Percentiles rank a stretch among this genome's conserved stretches.
phyloP scores from a whole-genome alignment of 208 protist genomes.

The Angomonas ambiguus region DNA sequence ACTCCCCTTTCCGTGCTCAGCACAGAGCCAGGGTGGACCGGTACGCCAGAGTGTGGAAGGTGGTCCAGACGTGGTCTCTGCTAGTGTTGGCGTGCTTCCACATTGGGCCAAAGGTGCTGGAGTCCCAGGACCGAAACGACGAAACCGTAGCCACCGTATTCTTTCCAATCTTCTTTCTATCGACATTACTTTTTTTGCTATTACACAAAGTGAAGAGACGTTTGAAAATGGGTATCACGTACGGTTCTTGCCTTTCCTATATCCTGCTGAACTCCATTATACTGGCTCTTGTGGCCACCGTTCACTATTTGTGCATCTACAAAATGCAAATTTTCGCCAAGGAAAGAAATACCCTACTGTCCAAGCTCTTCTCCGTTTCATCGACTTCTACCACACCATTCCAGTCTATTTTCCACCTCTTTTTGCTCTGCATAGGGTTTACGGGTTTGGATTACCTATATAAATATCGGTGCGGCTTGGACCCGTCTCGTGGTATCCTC shows the following conservation, averaged over 20 bases:
- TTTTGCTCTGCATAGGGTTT: slow-evolving; percentile 34
- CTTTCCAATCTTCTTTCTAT: slow-evolving; percentile 51
- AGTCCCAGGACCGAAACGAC: slow-evolving; percentile 7
- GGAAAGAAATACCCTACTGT: neutral
- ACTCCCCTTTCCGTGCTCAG: slow-evolving; percentile 70
- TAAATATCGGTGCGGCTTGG: slow-evolving; percentile 50
- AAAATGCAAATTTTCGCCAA: neutral
- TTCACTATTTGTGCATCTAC: slow-evolving; percentile 33
- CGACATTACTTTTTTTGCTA: slow-evolving; percentile 41
- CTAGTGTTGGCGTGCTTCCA: slow-evolving; percentile 57
- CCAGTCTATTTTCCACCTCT: slow-evolving; percentile 24
- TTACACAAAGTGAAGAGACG: slow-evolving; percentile 70
- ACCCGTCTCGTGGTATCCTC: slow-evolving; percentile 60
- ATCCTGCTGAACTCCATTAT: slow-evolving; percentile 67
- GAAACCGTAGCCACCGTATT: slow-evolving; percentile 29
- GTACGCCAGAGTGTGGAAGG: slow-evolving; percentile 58
- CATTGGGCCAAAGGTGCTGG: slow-evolving; percentile 32
- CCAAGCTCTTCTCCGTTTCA: slow-evolving; percentile 9
- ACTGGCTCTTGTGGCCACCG: slow-evolving; percentile 44
- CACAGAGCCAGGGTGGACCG: slow-evolving; percentile 32
- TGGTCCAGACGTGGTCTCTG: slow-evolving; percentile 59
- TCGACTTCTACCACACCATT: slow-evolving; percentile 18
- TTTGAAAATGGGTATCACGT: slow-evolving; percentile 56
- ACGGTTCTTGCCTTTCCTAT: slow-evolving; percentile 36
- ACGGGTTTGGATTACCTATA: slow-evolving; percentile 64